Base-by-base conservation (phyloP, 1,284 basidiomycete species). In the Trametes versicolor region DNA sequence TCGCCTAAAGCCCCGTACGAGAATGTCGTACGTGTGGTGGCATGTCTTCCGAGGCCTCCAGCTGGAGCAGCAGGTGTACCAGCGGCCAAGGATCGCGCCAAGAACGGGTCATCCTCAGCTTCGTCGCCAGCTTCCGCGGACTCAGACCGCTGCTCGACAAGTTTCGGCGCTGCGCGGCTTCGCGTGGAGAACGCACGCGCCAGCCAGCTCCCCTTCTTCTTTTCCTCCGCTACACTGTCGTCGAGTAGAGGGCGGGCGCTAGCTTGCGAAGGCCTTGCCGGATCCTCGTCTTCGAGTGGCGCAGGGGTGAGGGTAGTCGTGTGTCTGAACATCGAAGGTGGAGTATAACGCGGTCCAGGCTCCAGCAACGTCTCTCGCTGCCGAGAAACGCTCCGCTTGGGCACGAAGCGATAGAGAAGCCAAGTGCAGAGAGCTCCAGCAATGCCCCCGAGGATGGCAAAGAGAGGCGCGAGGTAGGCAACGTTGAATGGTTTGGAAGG, bases 401-500 rank as follows among this genome's bases (percentile, higher is more conserved):
- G 50, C 19, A 66, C 63, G 41, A 71, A 74, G 39, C 74, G 74
- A 61, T 76, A 61, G 12, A 72, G 56, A 13, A 74, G 49, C 71
- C 74, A 74, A 5, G 73, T 67, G 1, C 60, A 63, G 19, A 78
- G 70, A 21, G 72, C 71, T 32, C 84, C 83, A 7, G 80, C 66
- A 0, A 74, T 62, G 19, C 77, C 67, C 21, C 81, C 83, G 6
- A 81, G 69, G 1, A 77, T 61, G 8, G 76, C 73, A 41, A 83
- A 82, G 23, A 85, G 54, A 0, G 83, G 81, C 1, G 78, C 66
- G 34, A 85, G 78, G 48, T 79, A 82, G 17, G 78, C 72, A 17
- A 77, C 54, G 60, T 81, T 77, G 63, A 82, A 76, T 7, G 32
- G 43, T 7, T 49, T 49, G 9, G 45, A 21, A 2, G 64, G 34